These are phyloP conservation scores for Colletotrichum horii DNA, from an alignment of 2,329 filamentous ascomycete genomes.

Conservation along the genomic window DNA sequence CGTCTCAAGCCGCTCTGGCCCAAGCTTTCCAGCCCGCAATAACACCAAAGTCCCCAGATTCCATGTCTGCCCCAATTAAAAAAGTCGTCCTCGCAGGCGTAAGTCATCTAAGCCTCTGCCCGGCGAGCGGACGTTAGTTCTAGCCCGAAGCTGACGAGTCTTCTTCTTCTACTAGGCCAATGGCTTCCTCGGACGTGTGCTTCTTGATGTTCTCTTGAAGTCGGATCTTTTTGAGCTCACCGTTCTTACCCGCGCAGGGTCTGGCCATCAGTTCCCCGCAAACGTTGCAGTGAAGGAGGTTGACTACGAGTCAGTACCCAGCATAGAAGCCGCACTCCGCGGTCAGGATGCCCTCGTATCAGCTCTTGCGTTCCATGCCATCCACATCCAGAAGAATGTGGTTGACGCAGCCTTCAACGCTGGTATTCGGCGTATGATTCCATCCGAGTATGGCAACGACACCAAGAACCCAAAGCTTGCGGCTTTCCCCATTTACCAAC, in stretches of 20 bases:
- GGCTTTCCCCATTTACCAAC: constrained; percentile 24
- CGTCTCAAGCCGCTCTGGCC: not conserved
- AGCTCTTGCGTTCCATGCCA: constrained; percentile 40
- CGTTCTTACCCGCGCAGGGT: constrained; percentile 44
- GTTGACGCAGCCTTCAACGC: constrained; percentile 58
- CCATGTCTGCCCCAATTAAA: not conserved
- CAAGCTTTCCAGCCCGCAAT: not conserved
- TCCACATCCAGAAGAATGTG: constrained; percentile 52
- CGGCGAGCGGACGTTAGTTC: not conserved
- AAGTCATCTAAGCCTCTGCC: not conserved
- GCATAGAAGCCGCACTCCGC: constrained; percentile 54
- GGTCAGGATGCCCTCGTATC: constrained; percentile 63
- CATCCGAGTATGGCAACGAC: constrained; percentile 51
- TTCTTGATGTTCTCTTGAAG: constrained; percentile 34
- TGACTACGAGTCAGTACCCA: constrained; percentile 42
- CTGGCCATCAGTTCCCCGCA: constrained; percentile 38
- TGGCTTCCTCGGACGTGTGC: constrained; percentile 33
- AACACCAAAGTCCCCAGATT: not conserved
- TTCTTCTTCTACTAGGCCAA: constrained; percentile 28
- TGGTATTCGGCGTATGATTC: constrained; percentile 60
- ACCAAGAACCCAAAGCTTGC: constrained; percentile 25
- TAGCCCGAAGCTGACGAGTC: not conserved
- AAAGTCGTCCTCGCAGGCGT: constrained; percentile 3
- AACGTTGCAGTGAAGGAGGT: constrained; percentile 36
- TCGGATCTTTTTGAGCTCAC: constrained; percentile 39